These are phyloP conservation scores for Gyromitra esculenta DNA, from an alignment of 2,329 filamentous ascomycete species.

Conservation along the genomic window DNA sequence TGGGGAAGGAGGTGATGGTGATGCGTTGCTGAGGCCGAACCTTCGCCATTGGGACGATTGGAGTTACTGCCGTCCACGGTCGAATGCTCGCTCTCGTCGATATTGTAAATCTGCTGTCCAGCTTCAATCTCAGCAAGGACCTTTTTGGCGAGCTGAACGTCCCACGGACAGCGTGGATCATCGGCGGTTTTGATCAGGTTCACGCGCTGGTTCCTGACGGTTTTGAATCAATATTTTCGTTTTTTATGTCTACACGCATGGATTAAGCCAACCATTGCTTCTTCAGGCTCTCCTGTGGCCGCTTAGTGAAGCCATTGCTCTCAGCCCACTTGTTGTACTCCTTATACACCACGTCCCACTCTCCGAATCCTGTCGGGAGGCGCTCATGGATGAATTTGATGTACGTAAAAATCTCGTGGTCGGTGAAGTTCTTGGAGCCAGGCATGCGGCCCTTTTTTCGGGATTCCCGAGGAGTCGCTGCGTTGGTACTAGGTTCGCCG, in stretches of 20 bases:
- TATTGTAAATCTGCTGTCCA: constrained; percentile 44
- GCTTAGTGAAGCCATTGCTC: constrained; percentile 40
- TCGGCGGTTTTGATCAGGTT: constrained; percentile 43
- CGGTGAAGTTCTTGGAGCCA: constrained; percentile 46
- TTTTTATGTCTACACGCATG: background rate
- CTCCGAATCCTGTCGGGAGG: constrained; percentile 35
- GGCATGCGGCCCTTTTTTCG: constrained; percentile 49
- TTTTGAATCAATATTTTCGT: constrained; percentile 3
- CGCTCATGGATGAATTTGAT: constrained; percentile 46
- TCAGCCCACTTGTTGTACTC: constrained; percentile 49
- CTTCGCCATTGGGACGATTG: constrained; percentile 24
- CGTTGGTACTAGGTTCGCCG: constrained; percentile 23
- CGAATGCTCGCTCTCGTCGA: constrained; percentile 40
- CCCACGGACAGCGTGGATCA: constrained; percentile 43
- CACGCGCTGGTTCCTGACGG: constrained; percentile 45
- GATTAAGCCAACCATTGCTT: constrained; percentile 47
- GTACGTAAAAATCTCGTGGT: constrained; percentile 48
- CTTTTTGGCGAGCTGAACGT: constrained; percentile 43
- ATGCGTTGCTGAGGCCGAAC: constrained; percentile 8
- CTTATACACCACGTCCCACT: constrained; percentile 45
- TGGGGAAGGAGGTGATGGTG: constrained; percentile 30
- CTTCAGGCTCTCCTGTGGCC: constrained; percentile 48
- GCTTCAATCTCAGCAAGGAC: constrained; percentile 40
- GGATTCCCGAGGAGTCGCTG: constrained; percentile 29
- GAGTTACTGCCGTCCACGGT: constrained; percentile 21